Evolutionary conservation across 805 yeast species (phyloP), one percentile per base, ranked within the genome.

Genomic region (Suhomyces faveliae): DNA sequence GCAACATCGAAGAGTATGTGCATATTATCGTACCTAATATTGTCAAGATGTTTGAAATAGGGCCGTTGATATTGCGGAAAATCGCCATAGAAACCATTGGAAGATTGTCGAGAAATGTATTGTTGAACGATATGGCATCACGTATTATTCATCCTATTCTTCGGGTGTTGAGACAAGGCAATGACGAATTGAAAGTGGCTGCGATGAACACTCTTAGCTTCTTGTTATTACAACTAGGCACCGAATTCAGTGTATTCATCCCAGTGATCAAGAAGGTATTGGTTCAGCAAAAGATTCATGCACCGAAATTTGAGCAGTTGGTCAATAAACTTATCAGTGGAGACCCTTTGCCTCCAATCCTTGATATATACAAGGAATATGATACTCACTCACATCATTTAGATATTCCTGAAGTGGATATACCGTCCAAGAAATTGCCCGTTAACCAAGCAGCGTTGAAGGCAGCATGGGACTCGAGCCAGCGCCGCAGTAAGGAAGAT

Each of bases 391-490:
- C 63, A 29, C 64, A 67, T 13, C 68, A 67, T 41, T 63, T 70
- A 47, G 88, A 84, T 42, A 71, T 79, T 13, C 73, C 80, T 3
- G 83, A 81, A 13, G 78, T 84, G 15, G 92, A 85, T 50, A 80
- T 84, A 52, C 81, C 86, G 1, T 75, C 85, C 2, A 83, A 85
- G 57, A 88, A 88, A 57, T 70, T 92, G 9, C 91, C 96, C 0
- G 83, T 81, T 12, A 79, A 80, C 51, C 81, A 80, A 41, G 78
- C 73, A 35, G 78, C 80, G 0, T 72, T 94, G 57, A 85, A 88
- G 58, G 80, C 81, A 39, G 89, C 91, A 1, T 94, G 99, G 98
- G 96, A 90, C 56, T 86, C 96, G 22, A 80, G 87, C 20, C 92
- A 89, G 55, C 81, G 92, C 54, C 79, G 95, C 45, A 89, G 97